Percentiles rank a stretch among this genome's conserved stretches.
Evolutionary conservation across 2,329 filamentous ascomycete species (phyloP).

Genomic region (Monilinia polystroma): DNA sequence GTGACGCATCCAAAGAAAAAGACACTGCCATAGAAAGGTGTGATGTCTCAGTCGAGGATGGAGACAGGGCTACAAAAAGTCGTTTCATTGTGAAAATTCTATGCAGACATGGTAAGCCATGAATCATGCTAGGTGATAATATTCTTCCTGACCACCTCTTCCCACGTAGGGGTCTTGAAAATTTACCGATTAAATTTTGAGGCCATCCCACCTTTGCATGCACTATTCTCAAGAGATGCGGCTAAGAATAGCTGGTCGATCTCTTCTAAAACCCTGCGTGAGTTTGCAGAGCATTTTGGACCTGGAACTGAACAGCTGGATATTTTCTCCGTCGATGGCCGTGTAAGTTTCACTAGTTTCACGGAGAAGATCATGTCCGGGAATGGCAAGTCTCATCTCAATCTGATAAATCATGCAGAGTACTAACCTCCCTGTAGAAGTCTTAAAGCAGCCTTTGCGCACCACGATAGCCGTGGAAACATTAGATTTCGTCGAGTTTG

Average conservation of each 20-base stretch:
- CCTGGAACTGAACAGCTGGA: slow-evolving; percentile 79
- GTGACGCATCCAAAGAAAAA: slow-evolving; percentile 60
- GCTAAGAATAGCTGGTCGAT: slow-evolving; percentile 72
- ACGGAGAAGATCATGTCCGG: slow-evolving; percentile 75
- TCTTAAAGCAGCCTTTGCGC: slow-evolving; percentile 76
- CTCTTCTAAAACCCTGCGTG: slow-evolving; percentile 66
- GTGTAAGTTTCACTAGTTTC: slow-evolving; percentile 76
- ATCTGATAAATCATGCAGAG: slow-evolving; percentile 24
- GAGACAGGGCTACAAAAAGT: slow-evolving; percentile 64
- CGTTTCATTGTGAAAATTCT: slow-evolving; percentile 72
- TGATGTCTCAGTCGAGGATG: slow-evolving; percentile 71
- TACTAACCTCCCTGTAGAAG: slow-evolving; percentile 50
- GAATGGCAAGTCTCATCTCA: slow-evolving; percentile 48
- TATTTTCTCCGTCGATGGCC: slow-evolving; percentile 67
- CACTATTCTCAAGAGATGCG: slow-evolving; percentile 67
- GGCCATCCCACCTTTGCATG: slow-evolving; percentile 69
- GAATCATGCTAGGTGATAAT: not conserved
- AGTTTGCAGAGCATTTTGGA: slow-evolving; percentile 78
- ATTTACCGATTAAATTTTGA: slow-evolving; percentile 77
- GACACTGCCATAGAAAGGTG: slow-evolving; percentile 72
- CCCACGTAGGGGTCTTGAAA: slow-evolving; percentile 62
- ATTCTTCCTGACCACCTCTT: slow-evolving; percentile 15
- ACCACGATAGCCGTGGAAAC: slow-evolving; percentile 76
- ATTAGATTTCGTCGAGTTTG: slow-evolving; percentile 73
- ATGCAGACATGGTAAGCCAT: slow-evolving; percentile 63